These are phyloP conservation scores for Russula virescens DNA, from an alignment of 768 basidiomycete genomes.

Conservation along the genomic window DNA sequence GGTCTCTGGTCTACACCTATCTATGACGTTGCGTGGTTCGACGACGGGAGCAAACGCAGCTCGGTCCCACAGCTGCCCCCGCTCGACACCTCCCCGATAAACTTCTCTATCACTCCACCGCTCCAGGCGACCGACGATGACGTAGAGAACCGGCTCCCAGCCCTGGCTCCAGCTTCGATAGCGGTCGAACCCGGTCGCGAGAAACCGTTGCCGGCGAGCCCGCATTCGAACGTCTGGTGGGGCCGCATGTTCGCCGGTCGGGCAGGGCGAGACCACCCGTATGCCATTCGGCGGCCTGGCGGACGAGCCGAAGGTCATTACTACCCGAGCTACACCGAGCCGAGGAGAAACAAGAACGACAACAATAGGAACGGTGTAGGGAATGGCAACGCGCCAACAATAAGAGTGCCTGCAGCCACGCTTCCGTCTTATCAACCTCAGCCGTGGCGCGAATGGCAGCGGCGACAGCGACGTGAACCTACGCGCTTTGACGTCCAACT, in stretches of 20 bases:
- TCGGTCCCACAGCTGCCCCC: slow-evolving; percentile 16
- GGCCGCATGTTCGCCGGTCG: neutral
- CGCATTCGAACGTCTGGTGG: slow-evolving; percentile 4
- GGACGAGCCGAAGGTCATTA: neutral
- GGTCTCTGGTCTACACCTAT: slow-evolving; percentile 50
- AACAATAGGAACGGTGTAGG: too few relatives aligned
- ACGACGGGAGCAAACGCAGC: neutral
- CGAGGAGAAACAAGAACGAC: too few relatives aligned
- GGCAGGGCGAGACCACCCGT: slow-evolving; percentile 13
- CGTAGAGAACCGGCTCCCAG: neutral
- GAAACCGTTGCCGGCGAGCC: neutral
- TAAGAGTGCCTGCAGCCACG: neutral
- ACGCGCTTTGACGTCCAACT: neutral
- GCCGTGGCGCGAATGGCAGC: neutral
- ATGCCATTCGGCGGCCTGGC: neutral
- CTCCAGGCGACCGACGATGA: neutral
- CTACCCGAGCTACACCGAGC: neutral
- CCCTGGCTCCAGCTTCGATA: too few relatives aligned
- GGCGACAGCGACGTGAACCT: neutral
- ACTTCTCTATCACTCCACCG: slow-evolving; percentile 1
- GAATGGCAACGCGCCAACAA: too few relatives aligned
- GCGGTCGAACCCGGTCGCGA: neutral
- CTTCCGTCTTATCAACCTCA: neutral
- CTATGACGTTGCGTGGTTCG: slow-evolving; percentile 57
- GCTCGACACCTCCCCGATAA: slow-evolving; percentile 13